These are phyloP conservation scores for Mucor ambiguus DNA, from an alignment of 371 early-diverging fungal species.

Conservation along the genomic window DNA sequence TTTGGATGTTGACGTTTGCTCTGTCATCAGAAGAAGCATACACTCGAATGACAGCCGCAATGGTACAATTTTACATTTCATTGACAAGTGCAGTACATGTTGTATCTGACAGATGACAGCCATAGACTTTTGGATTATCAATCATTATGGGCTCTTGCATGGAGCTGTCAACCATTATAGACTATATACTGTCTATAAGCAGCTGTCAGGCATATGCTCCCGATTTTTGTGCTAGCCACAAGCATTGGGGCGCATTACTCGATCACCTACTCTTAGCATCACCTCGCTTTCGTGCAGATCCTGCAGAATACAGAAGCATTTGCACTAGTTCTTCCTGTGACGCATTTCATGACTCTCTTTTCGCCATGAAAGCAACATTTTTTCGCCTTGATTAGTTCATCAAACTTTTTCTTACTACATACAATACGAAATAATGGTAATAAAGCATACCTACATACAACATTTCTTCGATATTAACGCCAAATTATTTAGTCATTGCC, in stretches of 20 bases:
- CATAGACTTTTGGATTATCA: too few species aligned
- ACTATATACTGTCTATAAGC: too few species aligned
- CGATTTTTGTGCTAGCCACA: background rate
- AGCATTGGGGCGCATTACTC: background rate
- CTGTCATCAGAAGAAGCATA: too few species aligned
- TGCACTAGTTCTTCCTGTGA: background rate
- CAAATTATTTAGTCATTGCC: constrained; percentile 34
- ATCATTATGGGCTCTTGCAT: too few species aligned
- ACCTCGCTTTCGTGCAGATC: background rate
- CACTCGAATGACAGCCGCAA: too few species aligned
- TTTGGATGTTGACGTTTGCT: too few species aligned
- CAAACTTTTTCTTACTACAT: background rate
- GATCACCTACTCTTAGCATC: background rate
- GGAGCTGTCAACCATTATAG: too few species aligned
- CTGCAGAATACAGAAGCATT: background rate
- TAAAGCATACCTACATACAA: background rate
- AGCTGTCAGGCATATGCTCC: background rate
- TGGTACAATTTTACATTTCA: too few species aligned
- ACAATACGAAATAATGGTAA: constrained; percentile 2
- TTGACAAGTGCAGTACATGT: too few species aligned
- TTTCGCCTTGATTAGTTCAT: background rate
- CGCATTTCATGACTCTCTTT: constrained; percentile 7
- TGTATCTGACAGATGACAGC: too few species aligned
- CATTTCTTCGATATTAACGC: background rate
- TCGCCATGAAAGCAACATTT: background rate